phyloP scores from a whole-genome alignment of 2,329 filamentous ascomycete genomes.

The Polychaeton citri region DNA sequence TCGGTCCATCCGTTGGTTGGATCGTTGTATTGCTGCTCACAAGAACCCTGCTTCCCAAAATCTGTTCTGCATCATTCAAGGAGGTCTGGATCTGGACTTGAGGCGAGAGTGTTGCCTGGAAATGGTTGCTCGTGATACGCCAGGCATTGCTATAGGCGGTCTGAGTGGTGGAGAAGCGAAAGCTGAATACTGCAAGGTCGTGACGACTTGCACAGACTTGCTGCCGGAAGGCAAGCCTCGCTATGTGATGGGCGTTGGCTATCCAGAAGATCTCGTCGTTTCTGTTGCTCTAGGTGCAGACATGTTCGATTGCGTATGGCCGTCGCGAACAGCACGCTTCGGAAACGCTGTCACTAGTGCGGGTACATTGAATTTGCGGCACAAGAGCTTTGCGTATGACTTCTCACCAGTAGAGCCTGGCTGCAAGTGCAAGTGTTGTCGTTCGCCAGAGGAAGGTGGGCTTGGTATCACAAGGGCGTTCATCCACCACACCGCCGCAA shows the following conservation, averaged over 20 bases:
- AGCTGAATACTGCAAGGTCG: slow-evolving; percentile 72
- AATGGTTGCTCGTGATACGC: slow-evolving; percentile 85
- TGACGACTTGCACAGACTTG: slow-evolving; percentile 69
- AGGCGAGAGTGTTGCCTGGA: slow-evolving; percentile 67
- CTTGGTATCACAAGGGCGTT: slow-evolving; percentile 78
- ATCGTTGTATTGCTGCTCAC: slow-evolving; percentile 86
- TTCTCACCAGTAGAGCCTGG: slow-evolving; percentile 72
- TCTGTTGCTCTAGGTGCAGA: slow-evolving; percentile 89
- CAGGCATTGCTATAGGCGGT: slow-evolving; percentile 91
- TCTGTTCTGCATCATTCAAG: slow-evolving; percentile 97
- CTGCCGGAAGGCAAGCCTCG: slow-evolving; percentile 86
- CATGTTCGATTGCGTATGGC: slow-evolving; percentile 99
- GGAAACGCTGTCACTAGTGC: slow-evolving; percentile 78
- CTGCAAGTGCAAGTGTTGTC: slow-evolving; percentile 71
- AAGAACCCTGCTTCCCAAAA: slow-evolving; percentile 73
- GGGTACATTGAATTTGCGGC: slow-evolving; percentile 75
- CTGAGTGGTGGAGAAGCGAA: slow-evolving; percentile 93
- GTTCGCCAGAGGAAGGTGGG: slow-evolving; percentile 48
- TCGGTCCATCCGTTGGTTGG: slow-evolving; percentile 86
- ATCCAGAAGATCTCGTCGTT: slow-evolving; percentile 89
- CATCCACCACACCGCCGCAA: slow-evolving; percentile 79
- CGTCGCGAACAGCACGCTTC: slow-evolving; percentile 86
- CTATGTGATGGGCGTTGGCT: slow-evolving; percentile 97
- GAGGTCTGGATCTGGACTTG: slow-evolving; percentile 79
- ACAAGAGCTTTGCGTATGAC: slow-evolving; percentile 62